Percentiles rank a stretch among this genome's conserved stretches.
phyloP scores from a whole-genome alignment of 2,329 filamentous ascomycete species.

The Domatiomyces globalis region DNA sequence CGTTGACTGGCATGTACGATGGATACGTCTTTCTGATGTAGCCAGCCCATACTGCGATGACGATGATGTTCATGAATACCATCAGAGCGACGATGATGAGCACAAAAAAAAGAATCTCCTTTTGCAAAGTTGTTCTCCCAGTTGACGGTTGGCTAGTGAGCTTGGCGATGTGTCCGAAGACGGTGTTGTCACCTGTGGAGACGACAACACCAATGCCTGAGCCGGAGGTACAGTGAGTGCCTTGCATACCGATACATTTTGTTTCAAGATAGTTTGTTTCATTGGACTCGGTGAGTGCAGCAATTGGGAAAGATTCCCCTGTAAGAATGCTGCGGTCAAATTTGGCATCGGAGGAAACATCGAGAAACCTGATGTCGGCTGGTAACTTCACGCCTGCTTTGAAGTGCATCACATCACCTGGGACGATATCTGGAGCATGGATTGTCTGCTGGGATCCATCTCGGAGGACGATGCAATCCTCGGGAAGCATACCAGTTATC shows the following conservation, averaged over 20 bases:
- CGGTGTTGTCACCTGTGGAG: conserved; percentile 54
- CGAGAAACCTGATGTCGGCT: conserved; percentile 56
- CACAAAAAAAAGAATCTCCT: conserved; percentile 60
- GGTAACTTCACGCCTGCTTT: conserved; percentile 61
- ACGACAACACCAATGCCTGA: conserved; percentile 54
- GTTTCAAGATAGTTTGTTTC: conserved; percentile 67
- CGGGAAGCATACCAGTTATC: conserved; percentile 67
- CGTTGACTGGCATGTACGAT: conserved; percentile 56
- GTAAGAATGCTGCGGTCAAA: conserved; percentile 63
- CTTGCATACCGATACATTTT: conserved; percentile 59
- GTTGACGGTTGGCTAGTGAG: conserved; percentile 55
- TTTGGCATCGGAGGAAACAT: conserved; percentile 53
- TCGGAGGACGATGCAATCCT: conserved; percentile 51
- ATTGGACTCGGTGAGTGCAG: conserved; percentile 49
- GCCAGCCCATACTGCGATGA: conserved; percentile 53
- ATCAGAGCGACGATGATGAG: conserved; percentile 55
- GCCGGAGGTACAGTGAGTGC: conserved; percentile 64
- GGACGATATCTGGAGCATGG: conserved; percentile 49
- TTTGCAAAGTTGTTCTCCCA: conserved; percentile 55
- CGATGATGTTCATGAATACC: conserved; percentile 31
- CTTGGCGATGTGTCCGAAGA: conserved; percentile 63
- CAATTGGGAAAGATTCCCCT: conserved; percentile 52
- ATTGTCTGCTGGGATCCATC: conserved; percentile 40
- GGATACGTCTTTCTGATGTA: conserved; percentile 56
- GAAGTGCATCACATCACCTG: conserved; percentile 54